A percentile compares a stretch with the other conserved stretches of the same genome.
phyloP scores from a whole-genome alignment of 352 stramenopile genomes.

The Elongisporangium undulatum region DNA sequence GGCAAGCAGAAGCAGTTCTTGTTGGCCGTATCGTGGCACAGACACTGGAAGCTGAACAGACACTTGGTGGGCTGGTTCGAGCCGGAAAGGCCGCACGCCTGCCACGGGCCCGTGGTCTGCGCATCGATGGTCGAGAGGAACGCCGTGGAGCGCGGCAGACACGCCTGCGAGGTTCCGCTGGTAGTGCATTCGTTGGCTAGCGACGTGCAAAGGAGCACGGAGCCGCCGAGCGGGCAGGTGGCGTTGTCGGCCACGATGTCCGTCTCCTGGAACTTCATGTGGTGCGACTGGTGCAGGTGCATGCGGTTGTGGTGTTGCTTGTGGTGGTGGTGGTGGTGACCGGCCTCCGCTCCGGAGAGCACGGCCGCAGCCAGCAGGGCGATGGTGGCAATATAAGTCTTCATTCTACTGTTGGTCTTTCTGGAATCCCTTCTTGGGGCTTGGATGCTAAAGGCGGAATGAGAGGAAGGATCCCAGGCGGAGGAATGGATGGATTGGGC shows the following conservation, averaged over 20 bases:
- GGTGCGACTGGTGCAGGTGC: slow-evolving; percentile 14
- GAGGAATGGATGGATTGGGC: neutral
- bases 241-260: slow-evolving; percentile 35
- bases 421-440: neutral
- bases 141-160: slow-evolving; percentile 26
- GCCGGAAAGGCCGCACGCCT: slow-evolving; percentile 25
- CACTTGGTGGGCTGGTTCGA: slow-evolving; percentile 37
- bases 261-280: slow-evolving; percentile 49
- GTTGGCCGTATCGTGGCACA: slow-evolving; percentile 36
- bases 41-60: slow-evolving; percentile 40
- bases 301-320: slow-evolving; percentile 13
- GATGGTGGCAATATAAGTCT: neutral
- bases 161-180: slow-evolving; percentile 24
- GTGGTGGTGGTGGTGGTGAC: slow-evolving; percentile 2
- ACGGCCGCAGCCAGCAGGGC: neutral
- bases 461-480: no score
- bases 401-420: neutral
- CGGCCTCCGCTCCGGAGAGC: neutral
- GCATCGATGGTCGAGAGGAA: slow-evolving; percentile 40
- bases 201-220: slow-evolving; percentile 34
- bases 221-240: slow-evolving; percentile 37
- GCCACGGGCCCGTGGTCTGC: slow-evolving; percentile 32
- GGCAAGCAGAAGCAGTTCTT: slow-evolving; percentile 44
- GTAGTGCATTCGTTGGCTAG: slow-evolving; percentile 39
- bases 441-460: neutral